Percentiles rank a stretch among this genome's conserved stretches.
Evolutionary conservation across 1,139 yeast genomes (phyloP).

Genomic region (Scheffersomyces parashehatae): DNA sequence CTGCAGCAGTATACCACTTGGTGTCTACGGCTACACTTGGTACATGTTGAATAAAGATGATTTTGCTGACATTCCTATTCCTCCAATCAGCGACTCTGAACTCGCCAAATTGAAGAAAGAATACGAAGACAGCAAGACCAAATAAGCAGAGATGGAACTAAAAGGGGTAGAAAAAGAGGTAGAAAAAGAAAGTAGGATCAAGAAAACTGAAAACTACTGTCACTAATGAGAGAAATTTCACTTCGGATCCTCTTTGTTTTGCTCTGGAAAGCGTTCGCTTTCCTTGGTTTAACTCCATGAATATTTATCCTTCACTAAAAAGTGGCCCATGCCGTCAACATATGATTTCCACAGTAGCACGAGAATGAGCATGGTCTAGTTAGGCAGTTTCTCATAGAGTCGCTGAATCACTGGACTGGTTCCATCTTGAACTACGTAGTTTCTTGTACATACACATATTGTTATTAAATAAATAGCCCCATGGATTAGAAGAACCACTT

Average conservation of each 20-base stretch:
- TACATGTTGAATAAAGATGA: conserved; percentile 75
- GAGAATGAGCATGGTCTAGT: no score
- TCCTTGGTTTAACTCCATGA: no score
- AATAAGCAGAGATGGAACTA: background rate
- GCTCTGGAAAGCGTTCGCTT: no score
- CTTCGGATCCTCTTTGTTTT: no score
- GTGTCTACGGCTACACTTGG: conserved; percentile 76
- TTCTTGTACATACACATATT: background rate
- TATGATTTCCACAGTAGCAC: no score
- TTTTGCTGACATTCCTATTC: conserved; percentile 87
- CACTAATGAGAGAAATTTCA: background rate
- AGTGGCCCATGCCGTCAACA: no score
- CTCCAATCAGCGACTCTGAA: conserved; percentile 82
- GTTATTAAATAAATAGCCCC: background rate
- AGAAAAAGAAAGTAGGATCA: background rate
- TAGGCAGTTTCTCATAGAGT: no score
- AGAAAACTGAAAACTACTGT: background rate
- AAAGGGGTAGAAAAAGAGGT: background rate
- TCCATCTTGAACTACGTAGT: no score
- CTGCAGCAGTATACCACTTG: conserved; percentile 62
- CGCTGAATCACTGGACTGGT: no score
- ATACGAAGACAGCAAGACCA: conserved; percentile 50
- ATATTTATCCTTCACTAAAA: no score
- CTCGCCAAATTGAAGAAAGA: conserved; percentile 70
- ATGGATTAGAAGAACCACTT: background rate